Percentiles rank a stretch among this genome's conserved stretches.
phyloP scores from a whole-genome alignment of 805 yeast species.

The Debaryomyces tyrocola region DNA sequence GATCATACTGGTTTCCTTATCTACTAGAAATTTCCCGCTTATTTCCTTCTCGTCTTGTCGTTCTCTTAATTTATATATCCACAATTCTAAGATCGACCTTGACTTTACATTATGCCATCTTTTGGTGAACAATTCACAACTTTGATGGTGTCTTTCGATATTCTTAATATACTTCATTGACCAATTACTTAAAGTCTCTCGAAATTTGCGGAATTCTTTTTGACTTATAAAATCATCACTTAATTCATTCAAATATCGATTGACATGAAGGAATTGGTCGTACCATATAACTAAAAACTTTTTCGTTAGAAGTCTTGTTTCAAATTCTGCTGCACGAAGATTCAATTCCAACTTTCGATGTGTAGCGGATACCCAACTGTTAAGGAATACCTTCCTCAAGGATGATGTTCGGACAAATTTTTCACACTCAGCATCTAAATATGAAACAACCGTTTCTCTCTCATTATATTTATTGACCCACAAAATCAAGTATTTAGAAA shows the following conservation, averaged over 20 bases:
- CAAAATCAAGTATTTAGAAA: conserved; percentile 8
- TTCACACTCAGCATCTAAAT: conserved; percentile 8
- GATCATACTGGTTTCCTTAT: conserved; percentile 19
- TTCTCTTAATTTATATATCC: conserved; percentile 30
- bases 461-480: conserved; percentile 25
- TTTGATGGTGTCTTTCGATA: conserved; percentile 33
- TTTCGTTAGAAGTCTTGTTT: conserved; percentile 18
- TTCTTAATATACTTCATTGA: conserved; percentile 33
- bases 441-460: conserved; percentile 4
- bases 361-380: conserved; percentile 13
- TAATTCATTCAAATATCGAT: conserved; percentile 22
- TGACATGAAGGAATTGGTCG: conserved; percentile 24
- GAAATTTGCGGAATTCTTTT: conserved; percentile 23
- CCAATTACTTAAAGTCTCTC: conserved; percentile 34
- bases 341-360: conserved; percentile 1
- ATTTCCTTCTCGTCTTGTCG: conserved; percentile 1
- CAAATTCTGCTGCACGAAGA: conserved; percentile 16
- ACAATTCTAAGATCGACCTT: conserved; percentile 35
- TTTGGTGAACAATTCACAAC: conserved; percentile 31
- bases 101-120: conserved; percentile 30
- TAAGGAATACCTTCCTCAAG: conserved; percentile 2
- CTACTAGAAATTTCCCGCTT: conserved; percentile 9
- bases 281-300: conserved; percentile 35
- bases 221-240: conserved; percentile 31
- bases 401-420: conserved; percentile 5